Evolutionary conservation across 352 stramenopile genomes (phyloP), one percentile per base, ranked within the genome.

Genomic region (Phytophthora nicotianae): DNA sequence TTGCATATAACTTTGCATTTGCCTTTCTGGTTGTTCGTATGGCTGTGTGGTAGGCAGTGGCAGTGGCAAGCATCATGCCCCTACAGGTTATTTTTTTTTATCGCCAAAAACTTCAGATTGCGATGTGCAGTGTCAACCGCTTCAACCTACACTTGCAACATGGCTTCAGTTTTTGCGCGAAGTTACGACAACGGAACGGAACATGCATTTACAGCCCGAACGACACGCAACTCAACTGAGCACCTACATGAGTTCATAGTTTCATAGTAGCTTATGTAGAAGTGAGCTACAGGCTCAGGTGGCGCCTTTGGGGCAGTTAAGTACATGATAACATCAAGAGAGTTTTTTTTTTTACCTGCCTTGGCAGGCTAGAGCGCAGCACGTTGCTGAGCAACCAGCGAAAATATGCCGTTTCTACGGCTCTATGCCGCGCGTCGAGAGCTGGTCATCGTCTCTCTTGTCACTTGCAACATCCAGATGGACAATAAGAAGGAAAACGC

Each of bases 1-100:
- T 58, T 75, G 56, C 56, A 72, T 72, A 62, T 58, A 57, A 52
- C 19, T 65, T 69, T 58, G 48, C 11, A 37, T 65, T 71, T 60
- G 32, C 20, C 14, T 65, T 58, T 40, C 20, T 20, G 33, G 37
- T 65, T 51, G 50, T 62, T 38, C 14, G 27, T 47, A 13, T 47
- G 6, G 16, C 3, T 17, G 6, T 29, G 7, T 7, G 24, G 32
- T 38, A 38, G 13, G 32, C 1, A 10, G 14, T 10, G 32, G 14
- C 32, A 10, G 24, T 29, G 24, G n/a, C n/a, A n/a, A 29, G 7
- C 24, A 29, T 8, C 4, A 29, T 29, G 24, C 24, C 24, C 24
- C 24, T 29, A 29, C 24, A 8, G 24, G 24, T 29, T n/a, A n/a
- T n/a, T n/a, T n/a, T n/a, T n/a, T n/a, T n/a, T n/a, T n/a, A n/a